phyloP scores from a whole-genome alignment of 108 stramenopile genomes.

The Nitzschia putrida region DNA sequence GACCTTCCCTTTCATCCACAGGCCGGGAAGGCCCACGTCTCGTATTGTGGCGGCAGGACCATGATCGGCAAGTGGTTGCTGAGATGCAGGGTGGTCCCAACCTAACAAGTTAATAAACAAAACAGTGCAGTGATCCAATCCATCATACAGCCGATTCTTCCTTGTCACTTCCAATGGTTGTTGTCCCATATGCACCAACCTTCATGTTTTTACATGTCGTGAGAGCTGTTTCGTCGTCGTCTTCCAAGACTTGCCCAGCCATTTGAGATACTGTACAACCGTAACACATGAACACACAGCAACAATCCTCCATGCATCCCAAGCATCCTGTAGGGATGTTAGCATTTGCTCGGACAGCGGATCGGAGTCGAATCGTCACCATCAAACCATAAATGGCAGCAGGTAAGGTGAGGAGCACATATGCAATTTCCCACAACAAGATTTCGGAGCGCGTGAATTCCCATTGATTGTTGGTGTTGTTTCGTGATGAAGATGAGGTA shows the following conservation, averaged over 20 bases:
- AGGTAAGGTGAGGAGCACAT: constrained; percentile 13
- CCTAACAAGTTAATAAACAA: too few relatives aligned
- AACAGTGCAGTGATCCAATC: too few relatives aligned
- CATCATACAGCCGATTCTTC: too few relatives aligned
- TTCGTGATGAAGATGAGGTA: background rate
- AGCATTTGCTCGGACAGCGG: constrained; percentile 9
- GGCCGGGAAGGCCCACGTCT: too few relatives aligned
- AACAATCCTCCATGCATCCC: constrained; percentile 16
- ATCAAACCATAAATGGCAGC: constrained; percentile 14
- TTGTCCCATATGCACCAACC: too few relatives aligned
- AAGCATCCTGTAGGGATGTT: constrained; percentile 13
- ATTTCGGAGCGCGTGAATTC: background rate
- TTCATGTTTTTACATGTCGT: too few relatives aligned
- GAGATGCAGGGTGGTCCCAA: too few relatives aligned
- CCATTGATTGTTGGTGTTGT: background rate
- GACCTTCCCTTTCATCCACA: too few relatives aligned
- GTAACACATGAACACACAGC: constrained; percentile 17
- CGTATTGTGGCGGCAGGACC: too few relatives aligned
- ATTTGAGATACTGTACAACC: constrained; percentile 22
- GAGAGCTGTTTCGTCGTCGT: constrained; percentile 15
- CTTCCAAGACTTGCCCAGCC: constrained; percentile 10
- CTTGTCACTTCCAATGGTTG: too few relatives aligned
- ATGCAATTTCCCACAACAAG: background rate
- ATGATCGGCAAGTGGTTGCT: too few relatives aligned
- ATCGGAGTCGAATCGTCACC: constrained; percentile 13